Evolutionary conservation across 192 early-diverging fungal genomes (phyloP).

Genomic region (Podila epicladia): DNA sequence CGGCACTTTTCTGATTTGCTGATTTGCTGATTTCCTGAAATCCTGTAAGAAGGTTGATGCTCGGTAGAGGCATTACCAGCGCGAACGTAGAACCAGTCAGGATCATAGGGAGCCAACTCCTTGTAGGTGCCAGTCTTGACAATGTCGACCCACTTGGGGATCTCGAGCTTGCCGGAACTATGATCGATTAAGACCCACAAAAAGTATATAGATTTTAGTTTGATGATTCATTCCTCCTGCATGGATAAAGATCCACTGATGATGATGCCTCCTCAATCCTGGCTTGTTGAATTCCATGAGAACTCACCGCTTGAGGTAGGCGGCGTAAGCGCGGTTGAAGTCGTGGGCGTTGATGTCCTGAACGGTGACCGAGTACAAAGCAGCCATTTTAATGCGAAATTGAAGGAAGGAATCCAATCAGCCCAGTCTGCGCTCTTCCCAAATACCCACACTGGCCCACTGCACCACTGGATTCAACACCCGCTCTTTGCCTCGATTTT

Average conservation of each 20-base stretch:
- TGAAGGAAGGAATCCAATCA: conserved; percentile 32
- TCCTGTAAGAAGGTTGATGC: neutral
- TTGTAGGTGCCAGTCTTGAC: conserved; percentile 98
- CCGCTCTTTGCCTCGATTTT: neutral
- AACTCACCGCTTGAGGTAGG: conserved; percentile 92
- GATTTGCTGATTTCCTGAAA: neutral
- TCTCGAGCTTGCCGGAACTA: conserved; percentile 93
- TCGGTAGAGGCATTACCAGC: conserved; percentile 70
- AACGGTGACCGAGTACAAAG: conserved; percentile 79
- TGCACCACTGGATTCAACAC: neutral
- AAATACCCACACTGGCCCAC: neutral
- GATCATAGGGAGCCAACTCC: conserved; percentile 98
- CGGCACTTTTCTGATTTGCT: neutral
- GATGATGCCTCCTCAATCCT: neutral
- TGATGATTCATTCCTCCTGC: conserved; percentile 12
- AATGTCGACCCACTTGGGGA: conserved; percentile 99
- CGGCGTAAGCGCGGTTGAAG: conserved; percentile 98
- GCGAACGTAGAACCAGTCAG: conserved; percentile 99
- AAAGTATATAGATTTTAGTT: conserved; percentile 2
- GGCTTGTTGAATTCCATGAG: conserved; percentile 1
- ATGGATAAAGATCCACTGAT: neutral
- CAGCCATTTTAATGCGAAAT: conserved; percentile 47
- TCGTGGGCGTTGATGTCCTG: conserved; percentile 97
- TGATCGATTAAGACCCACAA: neutral
- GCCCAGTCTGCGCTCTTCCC: no score